A percentile compares a stretch with the other conserved stretches of the same genome.
Evolutionary conservation across 108 stramenopile species (phyloP).

Genomic region (Poteriospumella lacustris): DNA sequence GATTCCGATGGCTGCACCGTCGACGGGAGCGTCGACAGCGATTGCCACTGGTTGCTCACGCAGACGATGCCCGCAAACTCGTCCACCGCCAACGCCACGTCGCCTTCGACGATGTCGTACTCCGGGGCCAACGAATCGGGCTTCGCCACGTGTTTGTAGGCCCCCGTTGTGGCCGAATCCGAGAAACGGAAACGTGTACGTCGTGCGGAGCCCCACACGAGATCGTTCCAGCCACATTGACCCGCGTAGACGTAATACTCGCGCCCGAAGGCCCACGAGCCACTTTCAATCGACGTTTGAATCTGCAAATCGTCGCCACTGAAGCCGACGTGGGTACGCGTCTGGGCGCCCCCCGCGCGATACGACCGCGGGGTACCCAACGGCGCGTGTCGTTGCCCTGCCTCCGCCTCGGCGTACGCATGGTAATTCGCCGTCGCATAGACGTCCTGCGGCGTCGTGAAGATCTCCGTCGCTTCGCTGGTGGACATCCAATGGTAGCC

Average conservation of each 20-base stretch:
- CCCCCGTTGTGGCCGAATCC: slow-evolving; percentile 36
- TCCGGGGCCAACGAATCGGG: slow-evolving; percentile 33
- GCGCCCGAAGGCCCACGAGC: too few species aligned
- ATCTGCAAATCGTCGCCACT: too few species aligned
- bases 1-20: slow-evolving; percentile 1
- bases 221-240: slow-evolving; percentile 49
- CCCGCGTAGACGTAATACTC: slow-evolving; percentile 35
- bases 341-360: too few species aligned
- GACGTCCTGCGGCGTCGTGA: slow-evolving; percentile 29
- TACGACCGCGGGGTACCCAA: too few species aligned
- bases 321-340: too few species aligned
- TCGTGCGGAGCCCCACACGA: slow-evolving; percentile 29
- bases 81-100: background rate
- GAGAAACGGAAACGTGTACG: slow-evolving; percentile 47
- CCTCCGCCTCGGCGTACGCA: background rate
- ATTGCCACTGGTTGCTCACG: background rate
- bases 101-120: slow-evolving; percentile 28
- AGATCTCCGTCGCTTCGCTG: slow-evolving; percentile 29
- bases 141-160: slow-evolving; percentile 44
- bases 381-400: background rate
- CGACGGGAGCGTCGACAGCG: background rate
- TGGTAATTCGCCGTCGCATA: background rate
- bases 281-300: too few species aligned
- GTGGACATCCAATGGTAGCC: slow-evolving; percentile 41
- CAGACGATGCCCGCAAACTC: slow-evolving; percentile 47